Base-by-base conservation (phyloP, 164 flowering plant genomes). In the Piper longum region DNA sequence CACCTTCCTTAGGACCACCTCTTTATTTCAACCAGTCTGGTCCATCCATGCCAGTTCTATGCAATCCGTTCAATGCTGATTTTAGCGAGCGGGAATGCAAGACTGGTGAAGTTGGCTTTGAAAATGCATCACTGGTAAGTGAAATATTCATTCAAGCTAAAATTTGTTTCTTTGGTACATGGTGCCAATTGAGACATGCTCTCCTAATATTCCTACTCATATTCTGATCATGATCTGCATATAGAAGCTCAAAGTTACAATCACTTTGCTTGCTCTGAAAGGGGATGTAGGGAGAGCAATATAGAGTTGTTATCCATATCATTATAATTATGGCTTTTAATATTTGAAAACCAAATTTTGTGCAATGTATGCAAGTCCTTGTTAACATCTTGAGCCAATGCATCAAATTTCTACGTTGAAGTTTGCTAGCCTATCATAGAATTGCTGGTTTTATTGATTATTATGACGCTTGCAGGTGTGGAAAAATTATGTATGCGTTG, bases 21-120 rank as follows among this genome's bases (percentile, higher is more conserved):
- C 9, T 83, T 0, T 82, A 86, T 65, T 86, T 59, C 79, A 86
- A 90, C 66, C 98, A 83, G 56, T 83, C 95, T 17, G 95, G 95
- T 62, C 89, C 91, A 2, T 39, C 66, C 69, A 40, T 87, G 68
- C 95, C 95, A 5, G 3, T 68, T 14, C 86, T 87, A 16, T 87
- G 95, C 80, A 81, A 85, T 66, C 95, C 89, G 0, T 85, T 80
- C 62, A 41, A 74, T 68, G 0, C 80, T 3, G 75, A 79, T 70
- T 57, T 77, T 56, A 65, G 78, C 2, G 67, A 58, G 59, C 68
- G 87, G 19, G 12, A 43, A 45, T 87, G 95, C 61, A 64, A 59
- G 3, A 16, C 80, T 43, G 81, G 83, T 59, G 89, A 85, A 70
- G 83, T 80, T 61, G 65, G 66, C 62, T 71, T 85, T n/a, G 19